These are phyloP conservation scores for Leptomonas seymouri DNA, from an alignment of 208 protist species.

Conservation along the genomic window DNA sequence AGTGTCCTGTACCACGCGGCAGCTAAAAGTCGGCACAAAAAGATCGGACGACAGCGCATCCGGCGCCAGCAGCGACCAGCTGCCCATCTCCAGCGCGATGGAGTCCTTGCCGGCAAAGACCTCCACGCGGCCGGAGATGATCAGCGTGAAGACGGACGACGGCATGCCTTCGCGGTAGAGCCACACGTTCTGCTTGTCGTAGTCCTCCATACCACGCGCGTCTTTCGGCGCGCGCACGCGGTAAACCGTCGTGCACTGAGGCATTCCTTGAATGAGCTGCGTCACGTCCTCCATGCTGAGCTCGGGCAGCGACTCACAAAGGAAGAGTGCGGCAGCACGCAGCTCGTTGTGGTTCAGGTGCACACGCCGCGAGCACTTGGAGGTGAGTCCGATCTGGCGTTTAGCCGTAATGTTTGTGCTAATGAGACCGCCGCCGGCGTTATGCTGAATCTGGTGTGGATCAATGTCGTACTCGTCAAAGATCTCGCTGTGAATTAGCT, in stretches of 20 bases:
- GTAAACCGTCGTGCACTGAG: constrained; percentile 62
- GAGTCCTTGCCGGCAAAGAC: constrained; percentile 86
- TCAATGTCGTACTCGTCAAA: constrained; percentile 96
- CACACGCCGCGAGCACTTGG: constrained; percentile 74
- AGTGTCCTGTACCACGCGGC: constrained; percentile 86
- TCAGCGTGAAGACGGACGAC: constrained; percentile 82
- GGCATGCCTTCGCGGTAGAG: constrained; percentile 85
- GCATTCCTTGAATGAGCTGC: constrained; percentile 59
- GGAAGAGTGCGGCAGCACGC: constrained; percentile 81
- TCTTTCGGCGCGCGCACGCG: constrained; percentile 78
- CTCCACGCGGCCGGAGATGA: constrained; percentile 86
- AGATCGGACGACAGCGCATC: constrained; percentile 64
- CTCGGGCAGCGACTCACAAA: constrained; percentile 82
- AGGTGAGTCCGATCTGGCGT: constrained; percentile 73
- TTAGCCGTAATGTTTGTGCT: constrained; percentile 36
- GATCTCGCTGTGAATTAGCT: constrained; percentile 97
- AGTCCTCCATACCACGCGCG: constrained; percentile 68
- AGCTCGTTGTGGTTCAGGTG: constrained; percentile 85
- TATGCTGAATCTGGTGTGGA: constrained; percentile 35
- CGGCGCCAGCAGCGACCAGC: constrained; percentile 80
- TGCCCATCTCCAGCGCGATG: constrained; percentile 82
- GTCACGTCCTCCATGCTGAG: constrained; percentile 59
- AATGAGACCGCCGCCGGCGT: constrained; percentile 6
- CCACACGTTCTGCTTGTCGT: constrained; percentile 91
- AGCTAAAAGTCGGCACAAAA: constrained; percentile 87